Evolutionary conservation across 1,139 yeast species (phyloP).

Genomic region (Candida tetrigidarum): DNA sequence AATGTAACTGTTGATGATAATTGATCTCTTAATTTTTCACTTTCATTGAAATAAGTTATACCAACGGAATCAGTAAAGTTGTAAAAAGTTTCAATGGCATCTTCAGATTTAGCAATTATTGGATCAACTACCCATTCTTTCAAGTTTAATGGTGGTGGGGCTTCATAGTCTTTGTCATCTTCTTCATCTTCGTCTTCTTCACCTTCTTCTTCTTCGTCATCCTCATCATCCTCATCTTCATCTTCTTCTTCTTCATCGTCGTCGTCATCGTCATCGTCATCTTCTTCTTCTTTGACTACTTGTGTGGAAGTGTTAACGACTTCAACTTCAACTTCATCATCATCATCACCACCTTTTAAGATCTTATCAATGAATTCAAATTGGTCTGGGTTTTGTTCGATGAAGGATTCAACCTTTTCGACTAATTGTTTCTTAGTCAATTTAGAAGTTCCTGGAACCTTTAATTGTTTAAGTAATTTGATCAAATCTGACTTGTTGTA

Average conservation of each 20-base stretch:
- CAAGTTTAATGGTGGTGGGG: slow-evolving; percentile 47
- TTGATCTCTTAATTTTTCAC: slow-evolving; percentile 51
- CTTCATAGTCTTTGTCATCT: slow-evolving; percentile 34
- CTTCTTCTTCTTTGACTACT: slow-evolving; percentile 25
- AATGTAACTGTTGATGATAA: slow-evolving; percentile 53
- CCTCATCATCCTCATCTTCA: slow-evolving; percentile 27
- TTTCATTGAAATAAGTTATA: slow-evolving; percentile 44
- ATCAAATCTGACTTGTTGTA: slow-evolving; percentile 41
- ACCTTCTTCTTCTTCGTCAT: slow-evolving; percentile 29
- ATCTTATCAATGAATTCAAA: slow-evolving; percentile 30
- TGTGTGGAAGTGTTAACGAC: too few species aligned
- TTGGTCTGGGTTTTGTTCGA: slow-evolving; percentile 42
- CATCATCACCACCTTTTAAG: slow-evolving; percentile 20
- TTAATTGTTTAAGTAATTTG: slow-evolving; percentile 39
- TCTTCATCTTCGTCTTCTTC: slow-evolving; percentile 31
- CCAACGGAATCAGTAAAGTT: slow-evolving; percentile 44
- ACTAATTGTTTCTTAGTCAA: slow-evolving; percentile 49
- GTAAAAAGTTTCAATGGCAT: slow-evolving; percentile 29
- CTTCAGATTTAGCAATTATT: slow-evolving; percentile 36
- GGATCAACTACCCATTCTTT: slow-evolving; percentile 45
- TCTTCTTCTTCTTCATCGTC: slow-evolving; percentile 16
- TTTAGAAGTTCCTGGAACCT: slow-evolving; percentile 37
- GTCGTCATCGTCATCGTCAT: slow-evolving; percentile 28
- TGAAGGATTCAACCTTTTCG: slow-evolving; percentile 43
- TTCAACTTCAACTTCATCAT: slow-evolving; percentile 16